Evolutionary conservation across 352 stramenopile species (phyloP), one percentile per base, ranked within the genome.

Genomic region (Aphanomyces euteiches): DNA sequence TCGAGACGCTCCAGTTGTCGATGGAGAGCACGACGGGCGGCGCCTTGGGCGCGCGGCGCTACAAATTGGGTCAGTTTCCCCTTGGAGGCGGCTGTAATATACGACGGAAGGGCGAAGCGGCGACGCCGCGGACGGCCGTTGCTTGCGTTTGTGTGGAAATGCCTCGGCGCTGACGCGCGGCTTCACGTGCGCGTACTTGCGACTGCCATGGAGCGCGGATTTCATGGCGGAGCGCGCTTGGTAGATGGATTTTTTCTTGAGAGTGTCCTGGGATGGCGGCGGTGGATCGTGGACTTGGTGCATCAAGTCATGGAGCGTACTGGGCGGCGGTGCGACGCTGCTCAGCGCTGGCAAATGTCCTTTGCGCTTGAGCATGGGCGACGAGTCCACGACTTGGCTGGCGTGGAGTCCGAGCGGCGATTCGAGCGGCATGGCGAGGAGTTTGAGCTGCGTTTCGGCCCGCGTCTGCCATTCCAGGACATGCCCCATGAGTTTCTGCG

Each of bases 281-380:
- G 28, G 28, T 28, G 28, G 28, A 28, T 77, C 59, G 36, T 85
- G 75, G 4, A 87, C 79, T 7, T 75, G 84, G 6, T 76, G 74
- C 56, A 90, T 80, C 4, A 92, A 72, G 40, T 92, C 75, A 12
- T 76, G 79, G 10, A 90, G 75, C 19, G 80, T 92, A 61, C 89
- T 89, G 0, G 84, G 74, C 0, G 84, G 81, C 37, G 82, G 88
- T 37, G 79, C 73, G 28, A 28, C 28, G 28, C 28, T 28, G 5
- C 79, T 73, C 10, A 92, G 69, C 34, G 82, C 83, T 39, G 84
- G 84, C 39, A 90, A 57, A 21, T 87, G 78, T 0, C 82, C 82
- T 48, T 87, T 86, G 47, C 82, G 79, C 72, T 90, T 90, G 80
- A 90, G 88, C 75, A 92, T 89, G 12, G 73, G 73, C 7, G 84